phyloP scores from a whole-genome alignment of 805 yeast species.

The Pichia paraexigua region DNA sequence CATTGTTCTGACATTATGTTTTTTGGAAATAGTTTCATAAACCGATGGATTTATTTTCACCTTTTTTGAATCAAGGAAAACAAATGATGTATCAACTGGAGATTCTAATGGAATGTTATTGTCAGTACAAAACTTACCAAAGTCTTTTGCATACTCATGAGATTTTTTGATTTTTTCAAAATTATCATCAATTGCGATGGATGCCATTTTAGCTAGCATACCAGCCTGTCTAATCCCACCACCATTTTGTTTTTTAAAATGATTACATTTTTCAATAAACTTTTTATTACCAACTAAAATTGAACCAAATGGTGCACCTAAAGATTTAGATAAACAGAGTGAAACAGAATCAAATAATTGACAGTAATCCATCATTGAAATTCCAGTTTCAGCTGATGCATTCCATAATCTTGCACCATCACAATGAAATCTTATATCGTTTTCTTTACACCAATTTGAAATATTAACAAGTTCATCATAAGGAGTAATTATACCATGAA shows the following conservation, averaged over 20 bases:
- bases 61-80: conserved; percentile 54
- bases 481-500: conserved; percentile 79
- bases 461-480: conserved; percentile 68
- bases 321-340: conserved; percentile 80
- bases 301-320: conserved; percentile 93
- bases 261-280: conserved; percentile 64
- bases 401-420: conserved; percentile 95
- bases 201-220: conserved; percentile 70
- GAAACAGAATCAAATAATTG: conserved; percentile 78
- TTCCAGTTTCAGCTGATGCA: conserved; percentile 67
- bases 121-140: conserved; percentile 41
- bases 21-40: conserved; percentile 32
- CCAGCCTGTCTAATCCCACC: conserved; percentile 93
- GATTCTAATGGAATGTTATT: conserved; percentile 51
- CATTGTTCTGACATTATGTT: conserved; percentile 54
- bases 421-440: conserved; percentile 59
- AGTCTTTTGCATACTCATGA: conserved; percentile 43
- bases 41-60: conserved; percentile 48
- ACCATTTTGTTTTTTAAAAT: conserved; percentile 86
- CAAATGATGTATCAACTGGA: conserved; percentile 81
- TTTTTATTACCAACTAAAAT: conserved; percentile 61
- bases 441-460: conserved; percentile 56
- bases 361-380: conserved; percentile 63
- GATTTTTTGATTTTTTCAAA: conserved; percentile 46
- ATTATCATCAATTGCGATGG: conserved; percentile 64